Evolutionary conservation across 192 early-diverging fungal species (phyloP).

Genomic region (Coemansia interrupta): DNA sequence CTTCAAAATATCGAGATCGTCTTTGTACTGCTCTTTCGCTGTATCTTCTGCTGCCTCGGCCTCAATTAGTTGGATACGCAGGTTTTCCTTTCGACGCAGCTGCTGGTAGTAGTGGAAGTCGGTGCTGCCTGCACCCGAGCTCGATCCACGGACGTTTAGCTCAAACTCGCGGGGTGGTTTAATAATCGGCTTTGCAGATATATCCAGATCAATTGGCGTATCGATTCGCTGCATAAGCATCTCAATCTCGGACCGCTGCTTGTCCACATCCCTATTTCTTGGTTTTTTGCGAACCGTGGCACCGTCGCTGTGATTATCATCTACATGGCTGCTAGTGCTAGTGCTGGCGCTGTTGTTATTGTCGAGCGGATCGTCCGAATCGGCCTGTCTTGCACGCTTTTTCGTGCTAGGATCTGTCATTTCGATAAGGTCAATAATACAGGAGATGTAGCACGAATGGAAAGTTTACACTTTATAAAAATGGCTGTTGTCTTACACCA

Average conservation of each 20-base stretch:
- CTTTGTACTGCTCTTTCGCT: slow-evolving; percentile 61
- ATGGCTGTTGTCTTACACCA: no score
- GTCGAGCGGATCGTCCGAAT: no score
- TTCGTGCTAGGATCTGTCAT: no score
- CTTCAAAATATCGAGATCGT: slow-evolving; percentile 61
- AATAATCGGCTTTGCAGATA: slow-evolving; percentile 42
- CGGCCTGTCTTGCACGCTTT: no score
- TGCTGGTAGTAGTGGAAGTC: slow-evolving; percentile 95
- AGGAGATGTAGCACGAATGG: no score
- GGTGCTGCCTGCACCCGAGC: slow-evolving; percentile 91
- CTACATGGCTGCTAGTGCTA: not conserved
- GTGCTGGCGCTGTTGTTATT: no score
- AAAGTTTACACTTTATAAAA: no score
- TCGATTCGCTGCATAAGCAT: slow-evolving; percentile 73
- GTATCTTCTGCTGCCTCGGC: slow-evolving; percentile 46
- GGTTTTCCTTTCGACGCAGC: slow-evolving; percentile 79
- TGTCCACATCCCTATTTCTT: slow-evolving; percentile 6
- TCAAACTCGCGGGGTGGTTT: slow-evolving; percentile 82
- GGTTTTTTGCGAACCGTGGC: slow-evolving; percentile 10
- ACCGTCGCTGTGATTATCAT: not conserved
- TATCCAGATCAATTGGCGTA: slow-evolving; percentile 73
- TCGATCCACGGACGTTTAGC: slow-evolving; percentile 84
- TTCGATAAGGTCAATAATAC: no score
- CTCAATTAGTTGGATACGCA: slow-evolving; percentile 77
- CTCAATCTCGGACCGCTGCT: slow-evolving; percentile 24